These are phyloP conservation scores for Sphaerobolus stellatus DNA, from an alignment of 1,284 basidiomycete genomes.

Conservation along the genomic window DNA sequence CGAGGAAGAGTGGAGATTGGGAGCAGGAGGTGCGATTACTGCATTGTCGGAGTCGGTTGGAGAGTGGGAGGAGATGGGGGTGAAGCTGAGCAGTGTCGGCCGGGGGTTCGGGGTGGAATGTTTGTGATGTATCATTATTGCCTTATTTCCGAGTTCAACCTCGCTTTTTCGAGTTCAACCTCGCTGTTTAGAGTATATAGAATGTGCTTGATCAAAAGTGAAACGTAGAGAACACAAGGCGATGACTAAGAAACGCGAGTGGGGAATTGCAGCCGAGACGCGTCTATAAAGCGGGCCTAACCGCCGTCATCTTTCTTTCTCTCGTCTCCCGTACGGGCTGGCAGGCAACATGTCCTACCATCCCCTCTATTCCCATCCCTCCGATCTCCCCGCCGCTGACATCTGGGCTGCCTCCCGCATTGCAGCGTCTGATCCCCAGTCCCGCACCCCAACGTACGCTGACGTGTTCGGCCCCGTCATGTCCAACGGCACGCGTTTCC, in stretches of 20 bases:
- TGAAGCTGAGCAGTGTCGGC: conserved; percentile 77
- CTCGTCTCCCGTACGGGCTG: background rate
- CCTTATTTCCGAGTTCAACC: background rate
- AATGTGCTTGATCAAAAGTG: background rate
- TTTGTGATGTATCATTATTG: conserved; percentile 11
- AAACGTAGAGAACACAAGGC: background rate
- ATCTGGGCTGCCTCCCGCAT: background rate
- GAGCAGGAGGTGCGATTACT: conserved; percentile 95
- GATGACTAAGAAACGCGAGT: conserved; percentile 14
- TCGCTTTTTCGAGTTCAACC: conserved; percentile 13
- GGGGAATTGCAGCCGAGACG: conserved; percentile 10
- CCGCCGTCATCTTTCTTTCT: conserved; percentile 1
- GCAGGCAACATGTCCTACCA: conserved; percentile 12
- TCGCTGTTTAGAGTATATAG: conserved; percentile 1
- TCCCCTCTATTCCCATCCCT: conserved; percentile 10
- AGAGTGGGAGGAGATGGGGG: conserved; percentile 94
- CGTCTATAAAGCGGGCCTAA: conserved; percentile 14
- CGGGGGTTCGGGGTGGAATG: conserved; percentile 45
- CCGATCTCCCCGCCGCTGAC: background rate
- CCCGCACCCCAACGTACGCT: too few species aligned
- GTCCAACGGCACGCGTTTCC: conserved; percentile 21
- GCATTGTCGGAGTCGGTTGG: conserved; percentile 82
- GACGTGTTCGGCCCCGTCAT: conserved; percentile 62
- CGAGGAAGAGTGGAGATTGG: conserved; percentile 66
- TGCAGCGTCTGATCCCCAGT: conserved; percentile 7